Evolutionary conservation across 768 basidiomycete species (phyloP), one percentile per base, ranked within the genome.

Genomic region (Trametes meyenii): DNA sequence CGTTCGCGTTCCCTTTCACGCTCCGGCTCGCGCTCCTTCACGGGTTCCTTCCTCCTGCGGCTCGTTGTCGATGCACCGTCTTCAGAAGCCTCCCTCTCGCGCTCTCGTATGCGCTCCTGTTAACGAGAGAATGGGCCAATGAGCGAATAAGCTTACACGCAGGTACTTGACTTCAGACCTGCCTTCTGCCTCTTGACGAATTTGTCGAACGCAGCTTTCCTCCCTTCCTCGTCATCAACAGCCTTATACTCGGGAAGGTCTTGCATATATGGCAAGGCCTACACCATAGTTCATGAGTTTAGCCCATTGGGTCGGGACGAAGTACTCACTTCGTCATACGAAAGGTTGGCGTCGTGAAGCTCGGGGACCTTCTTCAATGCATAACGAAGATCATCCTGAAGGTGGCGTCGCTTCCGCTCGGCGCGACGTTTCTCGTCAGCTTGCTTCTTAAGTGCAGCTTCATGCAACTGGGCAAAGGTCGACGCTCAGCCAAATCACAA

Each of bases 381-480:
- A 76, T 98, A 97, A 6, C 97, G 88, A 39, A 99, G 79, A 70
- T 98, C 97, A 74, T 99, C 97, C 69, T 97, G 93, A 63, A 94
- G 75, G 73, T 96, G 91, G 26, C 96, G 83, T 60, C 89, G 86
- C 68, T 83, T 87, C 59, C 94, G 83, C 74, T 98, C 97, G 0
- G 86, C 77, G 38, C 94, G 84, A n/a, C 88, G 81, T 72, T 86
- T 92, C 73, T 98, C 97, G 16, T 94, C 92, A 2, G 89, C 89
- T 38, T 90, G 88, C 63, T 87, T 87, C 73, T 86, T 89, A 43
- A 85, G 61, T 13, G 89, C 89, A 57, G 81, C 80, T 8, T 86
- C 85, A 54, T 85, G 89, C 21, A 98, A 70, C 95, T 97, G 66
- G 24, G 17, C 44, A 46, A 19, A 43, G 21, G 45, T 44, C 42